phyloP scores from a whole-genome alignment of 352 stramenopile genomes.

The Elongisporangium prolatum region DNA sequence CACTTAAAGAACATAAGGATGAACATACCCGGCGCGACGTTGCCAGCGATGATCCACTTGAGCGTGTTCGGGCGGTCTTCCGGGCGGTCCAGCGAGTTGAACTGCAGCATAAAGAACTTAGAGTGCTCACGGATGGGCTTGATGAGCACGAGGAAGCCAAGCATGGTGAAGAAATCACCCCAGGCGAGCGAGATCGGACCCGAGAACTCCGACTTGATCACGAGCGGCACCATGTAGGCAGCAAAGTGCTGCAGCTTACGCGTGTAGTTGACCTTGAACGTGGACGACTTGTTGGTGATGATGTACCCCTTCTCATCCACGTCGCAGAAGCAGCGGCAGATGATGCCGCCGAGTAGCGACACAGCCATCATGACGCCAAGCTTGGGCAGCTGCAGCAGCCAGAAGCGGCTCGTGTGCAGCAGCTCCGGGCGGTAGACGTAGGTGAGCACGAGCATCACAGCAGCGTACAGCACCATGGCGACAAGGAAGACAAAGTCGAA shows the following conservation, averaged over 20 bases:
- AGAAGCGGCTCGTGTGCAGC: constrained; percentile 47
- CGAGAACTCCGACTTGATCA: constrained; percentile 62
- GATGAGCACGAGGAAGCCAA: constrained; percentile 81
- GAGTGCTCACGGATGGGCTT: constrained; percentile 77
- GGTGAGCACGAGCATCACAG: constrained; percentile 51
- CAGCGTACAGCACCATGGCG: constrained; percentile 45
- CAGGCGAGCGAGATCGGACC: constrained; percentile 66
- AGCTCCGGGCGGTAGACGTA: constrained; percentile 52
- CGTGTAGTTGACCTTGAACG: constrained; percentile 89
- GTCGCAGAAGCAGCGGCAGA: constrained; percentile 76
- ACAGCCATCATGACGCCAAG: constrained; percentile 70
- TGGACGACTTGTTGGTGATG: constrained; percentile 80
- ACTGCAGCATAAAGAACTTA: constrained; percentile 87
- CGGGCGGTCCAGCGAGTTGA: constrained; percentile 83
- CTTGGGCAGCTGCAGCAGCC: constrained; percentile 67
- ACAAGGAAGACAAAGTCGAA: constrained; percentile 65
- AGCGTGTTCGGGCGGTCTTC: constrained; percentile 83
- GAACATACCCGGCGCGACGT: constrained; percentile 59
- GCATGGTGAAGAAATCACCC: constrained; percentile 79
- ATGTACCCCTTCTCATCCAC: constrained; percentile 83
- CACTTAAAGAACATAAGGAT: constrained; percentile 86
- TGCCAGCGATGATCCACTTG: constrained; percentile 84
- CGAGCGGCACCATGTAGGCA: constrained; percentile 76
- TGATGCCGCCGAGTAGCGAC: constrained; percentile 59
- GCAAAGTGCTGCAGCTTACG: constrained; percentile 83